phyloP scores from a whole-genome alignment of 139 green algal genomes.

The Penium margaritaceum region DNA sequence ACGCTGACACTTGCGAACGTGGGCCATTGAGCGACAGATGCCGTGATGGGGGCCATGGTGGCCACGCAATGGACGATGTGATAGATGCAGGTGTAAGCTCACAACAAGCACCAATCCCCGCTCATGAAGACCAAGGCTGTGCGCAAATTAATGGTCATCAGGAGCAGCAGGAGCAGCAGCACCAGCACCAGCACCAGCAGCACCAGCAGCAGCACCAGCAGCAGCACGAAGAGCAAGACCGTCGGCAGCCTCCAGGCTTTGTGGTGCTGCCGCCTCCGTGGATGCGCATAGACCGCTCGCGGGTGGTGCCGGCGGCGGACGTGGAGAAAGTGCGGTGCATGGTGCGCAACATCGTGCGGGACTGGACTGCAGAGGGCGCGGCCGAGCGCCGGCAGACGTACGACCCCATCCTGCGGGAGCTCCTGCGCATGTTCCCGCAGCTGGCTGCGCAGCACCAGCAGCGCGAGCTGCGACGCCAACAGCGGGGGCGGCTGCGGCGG shows the following conservation, averaged over 20 bases:
- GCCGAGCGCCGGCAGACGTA: constrained; percentile 31
- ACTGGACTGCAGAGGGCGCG: constrained; percentile 39
- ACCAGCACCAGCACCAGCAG: background rate
- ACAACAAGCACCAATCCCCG: too few species aligned
- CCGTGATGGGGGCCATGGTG: too few species aligned
- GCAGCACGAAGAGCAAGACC: background rate
- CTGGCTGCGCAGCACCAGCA: background rate
- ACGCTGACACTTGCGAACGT: too few species aligned
- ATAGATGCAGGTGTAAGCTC: too few species aligned
- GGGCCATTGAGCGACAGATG: too few species aligned
- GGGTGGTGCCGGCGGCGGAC: constrained; percentile 16
- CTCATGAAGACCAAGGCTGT: too few species aligned
- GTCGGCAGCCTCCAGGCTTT: background rate
- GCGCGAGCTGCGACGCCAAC: background rate
- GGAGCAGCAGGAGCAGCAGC: too few species aligned
- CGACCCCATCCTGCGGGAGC: constrained; percentile 38
- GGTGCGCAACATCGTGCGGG: constrained; percentile 43
- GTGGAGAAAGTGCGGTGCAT: constrained; percentile 44
- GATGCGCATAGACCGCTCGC: background rate
- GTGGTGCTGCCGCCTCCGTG: background rate
- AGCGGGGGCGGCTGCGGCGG: background rate
- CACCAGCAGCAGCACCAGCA: background rate
- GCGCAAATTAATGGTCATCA: too few species aligned
- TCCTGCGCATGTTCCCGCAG: constrained; percentile 20
- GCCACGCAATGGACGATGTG: too few species aligned